A percentile compares a stretch with the other conserved stretches of the same genome.
These are phyloP conservation scores for Pseudogymnoascus sp. DNA, from an alignment of 2,329 filamentous ascomycete species.

Conservation along the genomic window DNA sequence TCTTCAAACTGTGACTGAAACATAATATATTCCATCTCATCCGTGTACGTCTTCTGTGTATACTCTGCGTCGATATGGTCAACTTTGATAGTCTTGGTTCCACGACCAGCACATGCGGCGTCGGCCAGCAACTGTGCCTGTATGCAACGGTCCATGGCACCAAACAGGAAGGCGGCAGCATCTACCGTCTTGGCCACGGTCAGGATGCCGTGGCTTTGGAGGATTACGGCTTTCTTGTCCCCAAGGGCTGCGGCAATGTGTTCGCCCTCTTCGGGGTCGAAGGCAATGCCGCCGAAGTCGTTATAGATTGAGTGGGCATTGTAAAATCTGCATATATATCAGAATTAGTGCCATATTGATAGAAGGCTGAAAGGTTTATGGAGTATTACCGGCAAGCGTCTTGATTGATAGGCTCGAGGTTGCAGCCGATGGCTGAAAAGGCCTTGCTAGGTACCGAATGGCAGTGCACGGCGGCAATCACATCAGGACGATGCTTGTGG, in stretches of 20 bases:
- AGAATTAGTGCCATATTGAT: conserved; percentile 26
- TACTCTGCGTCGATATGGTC: conserved; percentile 57
- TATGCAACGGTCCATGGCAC: conserved; percentile 38
- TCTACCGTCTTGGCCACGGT: conserved; percentile 42
- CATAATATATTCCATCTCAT: too few relatives aligned
- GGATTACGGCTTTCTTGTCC: conserved; percentile 39
- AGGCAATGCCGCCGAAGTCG: conserved; percentile 42
- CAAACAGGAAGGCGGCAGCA: conserved; percentile 42
- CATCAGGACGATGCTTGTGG: conserved; percentile 49
- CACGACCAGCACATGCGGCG: conserved; percentile 50
- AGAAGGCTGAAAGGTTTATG: too few relatives aligned
- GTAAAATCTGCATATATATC: conserved; percentile 30
- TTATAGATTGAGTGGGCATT: conserved; percentile 32
- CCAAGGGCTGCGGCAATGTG: conserved; percentile 40
- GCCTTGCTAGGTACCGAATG: conserved; percentile 50
- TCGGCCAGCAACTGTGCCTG: conserved; percentile 44
- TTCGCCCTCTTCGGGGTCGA: conserved; percentile 41
- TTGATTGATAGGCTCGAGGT: conserved; percentile 15
- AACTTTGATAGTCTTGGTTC: conserved; percentile 56
- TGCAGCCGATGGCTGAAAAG: conserved; percentile 36
- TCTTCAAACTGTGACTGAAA: too few relatives aligned
- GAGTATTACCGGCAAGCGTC: conserved; percentile 28
- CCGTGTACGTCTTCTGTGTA: conserved; percentile 43
- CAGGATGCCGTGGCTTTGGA: conserved; percentile 47
- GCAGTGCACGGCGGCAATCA: conserved; percentile 47